phyloP scores from a whole-genome alignment of 2,329 filamentous ascomycete genomes.

The Apiospora marii region DNA sequence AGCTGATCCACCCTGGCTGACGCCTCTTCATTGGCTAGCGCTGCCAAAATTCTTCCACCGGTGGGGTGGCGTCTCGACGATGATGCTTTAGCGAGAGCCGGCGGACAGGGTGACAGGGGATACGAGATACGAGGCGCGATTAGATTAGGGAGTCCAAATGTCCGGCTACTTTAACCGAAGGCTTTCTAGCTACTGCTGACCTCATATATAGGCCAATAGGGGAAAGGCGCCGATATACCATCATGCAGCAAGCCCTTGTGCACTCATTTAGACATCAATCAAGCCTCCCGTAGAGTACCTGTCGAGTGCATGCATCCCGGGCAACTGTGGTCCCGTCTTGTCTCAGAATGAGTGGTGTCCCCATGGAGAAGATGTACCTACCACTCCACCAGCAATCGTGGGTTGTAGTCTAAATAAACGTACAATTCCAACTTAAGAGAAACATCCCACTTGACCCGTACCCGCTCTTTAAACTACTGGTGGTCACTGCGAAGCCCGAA shows the following conservation, averaged over 20 bases:
- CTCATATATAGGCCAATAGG: not conserved
- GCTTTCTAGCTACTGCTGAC: not conserved
- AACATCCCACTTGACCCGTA: not conserved
- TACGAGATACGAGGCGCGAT: not conserved
- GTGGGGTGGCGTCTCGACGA: not conserved
- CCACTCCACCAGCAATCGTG: not conserved
- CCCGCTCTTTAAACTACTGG: not conserved
- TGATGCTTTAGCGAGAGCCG: not conserved
- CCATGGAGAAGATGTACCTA: not conserved
- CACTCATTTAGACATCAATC: not conserved
- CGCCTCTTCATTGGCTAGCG: constrained; percentile 6
- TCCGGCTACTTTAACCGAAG: not conserved
- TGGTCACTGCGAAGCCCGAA: not conserved
- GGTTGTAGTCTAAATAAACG: not conserved
- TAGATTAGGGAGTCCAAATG: not conserved
- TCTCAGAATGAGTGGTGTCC: not conserved
- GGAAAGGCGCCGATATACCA: not conserved
- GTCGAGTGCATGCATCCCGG: not conserved
- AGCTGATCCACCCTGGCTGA: constrained; percentile 1
- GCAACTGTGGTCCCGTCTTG: not conserved
- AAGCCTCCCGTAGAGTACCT: too few relatives aligned
- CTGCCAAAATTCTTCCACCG: not conserved
- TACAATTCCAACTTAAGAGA: not conserved
- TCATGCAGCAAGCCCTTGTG: not conserved
- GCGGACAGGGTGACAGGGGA: not conserved